Evolutionary conservation across 2,329 filamentous ascomycete genomes (phyloP).

Genomic region (Daldinia sp.): DNA sequence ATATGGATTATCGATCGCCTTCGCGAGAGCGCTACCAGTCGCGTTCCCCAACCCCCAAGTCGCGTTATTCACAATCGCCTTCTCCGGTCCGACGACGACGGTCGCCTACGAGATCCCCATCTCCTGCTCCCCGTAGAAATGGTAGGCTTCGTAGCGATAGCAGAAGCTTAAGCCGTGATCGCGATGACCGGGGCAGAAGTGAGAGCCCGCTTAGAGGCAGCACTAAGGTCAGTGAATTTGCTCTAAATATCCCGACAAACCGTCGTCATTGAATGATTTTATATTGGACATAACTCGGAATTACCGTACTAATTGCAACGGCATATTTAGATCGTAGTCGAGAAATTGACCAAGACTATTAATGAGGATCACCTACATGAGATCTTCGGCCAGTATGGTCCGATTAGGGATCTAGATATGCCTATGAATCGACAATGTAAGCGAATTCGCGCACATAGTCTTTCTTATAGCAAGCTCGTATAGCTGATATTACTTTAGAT

Average conservation of each 20-base stretch:
- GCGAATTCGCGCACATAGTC: background rate
- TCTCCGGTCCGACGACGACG: conserved; percentile 43
- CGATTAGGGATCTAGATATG: conserved; percentile 86
- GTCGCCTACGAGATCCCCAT: conserved; percentile 43
- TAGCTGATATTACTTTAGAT: conserved; percentile 59
- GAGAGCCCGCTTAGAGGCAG: conserved; percentile 45
- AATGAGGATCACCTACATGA: conserved; percentile 87
- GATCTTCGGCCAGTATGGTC: conserved; percentile 89
- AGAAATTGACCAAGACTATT: conserved; percentile 95
- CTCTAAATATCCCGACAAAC: background rate
- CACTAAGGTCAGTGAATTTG: conserved; percentile 42
- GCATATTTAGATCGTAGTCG: conserved; percentile 80
- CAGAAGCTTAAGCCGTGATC: conserved; percentile 40
- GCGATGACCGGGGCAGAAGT: conserved; percentile 38
- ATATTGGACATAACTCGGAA: background rate
- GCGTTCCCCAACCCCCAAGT: conserved; percentile 49
- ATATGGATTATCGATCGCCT: conserved; percentile 46
- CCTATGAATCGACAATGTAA: conserved; percentile 87
- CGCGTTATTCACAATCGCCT: conserved; percentile 51
- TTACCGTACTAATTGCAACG: conserved; percentile 5
- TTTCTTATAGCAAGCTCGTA: background rate
- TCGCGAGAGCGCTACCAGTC: conserved; percentile 44
- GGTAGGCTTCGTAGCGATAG: conserved; percentile 46
- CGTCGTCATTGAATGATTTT: conserved; percentile 5
- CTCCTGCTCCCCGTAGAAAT: conserved; percentile 48